Evolutionary conservation across 495 filamentous ascomycete species (phyloP).

Genomic region (Aspergillus saccharolyticus): DNA sequence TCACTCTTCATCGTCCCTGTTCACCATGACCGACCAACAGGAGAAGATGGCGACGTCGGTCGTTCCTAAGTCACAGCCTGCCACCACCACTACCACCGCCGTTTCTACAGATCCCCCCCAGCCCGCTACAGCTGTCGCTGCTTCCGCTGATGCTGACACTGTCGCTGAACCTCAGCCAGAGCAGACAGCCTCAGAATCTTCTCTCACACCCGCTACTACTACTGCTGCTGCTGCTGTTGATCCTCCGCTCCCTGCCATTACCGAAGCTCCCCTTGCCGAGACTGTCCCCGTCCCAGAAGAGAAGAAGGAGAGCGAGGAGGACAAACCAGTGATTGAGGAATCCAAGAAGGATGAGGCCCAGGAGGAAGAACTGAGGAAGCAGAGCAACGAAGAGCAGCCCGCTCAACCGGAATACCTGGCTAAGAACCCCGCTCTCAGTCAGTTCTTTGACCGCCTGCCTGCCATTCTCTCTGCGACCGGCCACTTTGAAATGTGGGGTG

Average conservation of each 20-base stretch:
- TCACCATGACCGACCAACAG: constrained; percentile 22
- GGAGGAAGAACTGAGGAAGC: constrained; percentile 19
- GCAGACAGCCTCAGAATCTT: constrained; percentile 10
- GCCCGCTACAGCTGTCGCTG: constrained; percentile 2
- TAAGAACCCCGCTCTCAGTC: constrained; percentile 31
- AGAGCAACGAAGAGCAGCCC: constrained; percentile 16
- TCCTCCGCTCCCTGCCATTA: constrained; percentile 10
- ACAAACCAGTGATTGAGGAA: neutral
- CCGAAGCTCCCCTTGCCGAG: constrained; percentile 3
- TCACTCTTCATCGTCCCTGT: neutral
- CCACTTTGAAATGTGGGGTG: constrained; percentile 75
- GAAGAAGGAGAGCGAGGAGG: neutral
- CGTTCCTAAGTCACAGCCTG: constrained; percentile 9
- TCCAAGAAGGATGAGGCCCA: neutral
- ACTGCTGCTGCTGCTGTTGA: constrained; percentile 5
- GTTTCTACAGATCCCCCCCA: constrained; percentile 1
- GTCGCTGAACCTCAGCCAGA: constrained; percentile 6
- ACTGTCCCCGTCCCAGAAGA: neutral
- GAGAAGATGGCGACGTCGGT: constrained; percentile 12
- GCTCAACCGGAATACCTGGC: constrained; percentile 34
- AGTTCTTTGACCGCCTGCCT: constrained; percentile 38
- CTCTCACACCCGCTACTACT: constrained; percentile 2
- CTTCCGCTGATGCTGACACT: constrained; percentile 2
- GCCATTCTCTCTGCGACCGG: constrained; percentile 43
- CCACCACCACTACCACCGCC: constrained; percentile 12